These are phyloP conservation scores for Hyphopichia wangnamkhiaoensis DNA, from an alignment of 1,139 yeast genomes.

Conservation along the genomic window DNA sequence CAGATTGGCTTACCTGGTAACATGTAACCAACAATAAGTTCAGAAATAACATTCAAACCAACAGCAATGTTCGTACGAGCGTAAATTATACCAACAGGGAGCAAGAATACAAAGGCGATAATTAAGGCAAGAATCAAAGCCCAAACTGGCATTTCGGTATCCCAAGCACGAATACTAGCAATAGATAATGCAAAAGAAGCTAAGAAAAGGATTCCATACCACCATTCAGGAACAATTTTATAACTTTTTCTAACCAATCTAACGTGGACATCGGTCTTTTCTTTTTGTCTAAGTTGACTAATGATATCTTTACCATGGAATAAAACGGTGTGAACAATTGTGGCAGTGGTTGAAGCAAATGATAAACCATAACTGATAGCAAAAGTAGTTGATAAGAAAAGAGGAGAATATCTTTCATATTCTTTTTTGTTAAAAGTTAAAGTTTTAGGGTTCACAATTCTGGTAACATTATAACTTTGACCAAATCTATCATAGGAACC, in stretches of 20 bases:
- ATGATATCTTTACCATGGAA: constrained; percentile 59
- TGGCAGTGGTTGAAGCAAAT: constrained; percentile 64
- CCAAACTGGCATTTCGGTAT: constrained; percentile 48
- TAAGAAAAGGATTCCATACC: constrained; percentile 52
- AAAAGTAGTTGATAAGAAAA: constrained; percentile 64
- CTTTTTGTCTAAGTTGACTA: constrained; percentile 43
- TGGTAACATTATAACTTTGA: constrained; percentile 33
- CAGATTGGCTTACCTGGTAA: constrained; percentile 49
- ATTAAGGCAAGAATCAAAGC: constrained; percentile 49
- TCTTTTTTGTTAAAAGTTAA: constrained; percentile 46
- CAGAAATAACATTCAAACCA: constrained; percentile 48
- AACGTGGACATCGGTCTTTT: constrained; percentile 61
- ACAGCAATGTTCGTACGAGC: constrained; percentile 46
- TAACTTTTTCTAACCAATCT: constrained; percentile 57
- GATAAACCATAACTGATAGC: constrained; percentile 63
- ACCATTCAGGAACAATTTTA: constrained; percentile 67
- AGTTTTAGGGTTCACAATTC: constrained; percentile 40
- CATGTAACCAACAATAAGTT: constrained; percentile 49
- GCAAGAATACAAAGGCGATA: constrained; percentile 41
- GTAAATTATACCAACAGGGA: constrained; percentile 46
- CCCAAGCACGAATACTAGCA: constrained; percentile 40
- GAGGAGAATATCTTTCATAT: constrained; percentile 50
- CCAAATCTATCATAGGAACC: constrained; percentile 42
- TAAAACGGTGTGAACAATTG: constrained; percentile 52
- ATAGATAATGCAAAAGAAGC: constrained; percentile 41